Base-by-base conservation (phyloP, 805 yeast species). In the Cyberlindnera mycetangii region DNA sequence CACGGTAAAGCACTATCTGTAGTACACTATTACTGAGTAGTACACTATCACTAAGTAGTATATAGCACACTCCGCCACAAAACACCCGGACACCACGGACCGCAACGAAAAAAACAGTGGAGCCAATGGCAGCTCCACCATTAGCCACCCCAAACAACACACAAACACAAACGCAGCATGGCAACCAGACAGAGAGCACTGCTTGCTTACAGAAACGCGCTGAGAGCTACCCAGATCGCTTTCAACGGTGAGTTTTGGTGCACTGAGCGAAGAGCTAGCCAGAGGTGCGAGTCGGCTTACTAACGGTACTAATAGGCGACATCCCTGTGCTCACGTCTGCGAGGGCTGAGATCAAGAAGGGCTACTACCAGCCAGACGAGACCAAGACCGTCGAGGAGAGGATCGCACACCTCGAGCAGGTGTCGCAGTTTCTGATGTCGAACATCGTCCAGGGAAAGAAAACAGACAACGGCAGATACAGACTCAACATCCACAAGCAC, bases 361-460 rank as follows among this genome's bases (percentile, higher is more conserved):
- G 85, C 20, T 78, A 70, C 55, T 64, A 72, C 48, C 53, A 57
- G 24, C 74, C 82, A 38, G 78, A 75, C 43, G 75, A 79, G 30
- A 63, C 68, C 14, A 70, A 76, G 44, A 63, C 75, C 3, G 58
- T 70, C 2, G 74, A 71, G 6, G 74, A 78, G 45, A 72, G 81
- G 45, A 65, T 84, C 24, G 64, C 73, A 41, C 72, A 78, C 49
- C 67, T 89, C 47, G 75, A 81, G 42, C 90, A 83, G 15, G 84
- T 92, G n/a, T 79, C 90, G 1, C 60, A 63, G 32, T 83, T 89
- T 51, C 69, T 92, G 46, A 70, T 76, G 39, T 70, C 74, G 47
- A 92, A 92, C 62, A 72, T 92, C n/a, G 97, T 92, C 3, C 99
- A 92, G 66, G 98, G 95, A 7, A 70, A 66, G 49, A 74, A 67